Evolutionary conservation across 2,329 filamentous ascomycete genomes (phyloP).

Genomic region (Penicillium sp.): DNA sequence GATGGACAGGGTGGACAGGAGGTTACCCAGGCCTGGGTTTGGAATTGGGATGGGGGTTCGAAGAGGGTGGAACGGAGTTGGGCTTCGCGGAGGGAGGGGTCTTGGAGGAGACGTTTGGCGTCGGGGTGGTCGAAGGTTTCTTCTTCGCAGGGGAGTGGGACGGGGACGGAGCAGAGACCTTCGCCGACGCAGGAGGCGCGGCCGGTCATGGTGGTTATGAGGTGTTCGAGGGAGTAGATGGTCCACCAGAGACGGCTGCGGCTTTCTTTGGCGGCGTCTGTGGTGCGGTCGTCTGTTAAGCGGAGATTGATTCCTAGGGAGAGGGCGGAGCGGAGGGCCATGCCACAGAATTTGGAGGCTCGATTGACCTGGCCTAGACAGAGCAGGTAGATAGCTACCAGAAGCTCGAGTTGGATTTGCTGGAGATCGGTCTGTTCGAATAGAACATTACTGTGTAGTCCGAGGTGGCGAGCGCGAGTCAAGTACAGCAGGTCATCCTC

Average conservation of each 20-base stretch:
- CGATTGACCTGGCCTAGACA: constrained; percentile 44
- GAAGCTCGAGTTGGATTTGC: constrained; percentile 42
- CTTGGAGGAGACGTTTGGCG: constrained; percentile 26
- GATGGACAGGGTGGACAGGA: constrained; percentile 30
- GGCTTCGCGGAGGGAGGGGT: constrained; percentile 16
- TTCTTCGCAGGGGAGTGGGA: constrained; percentile 40
- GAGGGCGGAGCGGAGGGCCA: constrained; percentile 41
- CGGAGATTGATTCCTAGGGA: constrained; percentile 43
- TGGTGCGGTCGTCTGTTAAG: constrained; percentile 35
- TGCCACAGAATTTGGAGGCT: constrained; percentile 40
- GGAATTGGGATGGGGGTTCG: constrained; percentile 16
- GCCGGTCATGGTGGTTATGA: constrained; percentile 43
- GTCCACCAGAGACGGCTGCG: constrained; percentile 45
- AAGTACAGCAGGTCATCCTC: constrained; percentile 42
- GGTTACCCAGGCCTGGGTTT: constrained; percentile 20
- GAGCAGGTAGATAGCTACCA: constrained; percentile 42
- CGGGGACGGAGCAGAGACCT: constrained; percentile 36
- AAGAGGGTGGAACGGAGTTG: constrained; percentile 31
- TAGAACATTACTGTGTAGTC: constrained; percentile 34
- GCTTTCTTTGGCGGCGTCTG: constrained; percentile 39
- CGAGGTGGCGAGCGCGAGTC: constrained; percentile 39
- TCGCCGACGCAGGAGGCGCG: constrained; percentile 40
- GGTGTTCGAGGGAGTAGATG: constrained; percentile 41
- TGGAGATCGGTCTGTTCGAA: constrained; percentile 44
- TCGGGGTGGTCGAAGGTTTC: constrained; percentile 31